These are phyloP conservation scores for Zanthoxylum bungeanum DNA, from an alignment of 345 rosid species.

Conservation along the genomic window DNA sequence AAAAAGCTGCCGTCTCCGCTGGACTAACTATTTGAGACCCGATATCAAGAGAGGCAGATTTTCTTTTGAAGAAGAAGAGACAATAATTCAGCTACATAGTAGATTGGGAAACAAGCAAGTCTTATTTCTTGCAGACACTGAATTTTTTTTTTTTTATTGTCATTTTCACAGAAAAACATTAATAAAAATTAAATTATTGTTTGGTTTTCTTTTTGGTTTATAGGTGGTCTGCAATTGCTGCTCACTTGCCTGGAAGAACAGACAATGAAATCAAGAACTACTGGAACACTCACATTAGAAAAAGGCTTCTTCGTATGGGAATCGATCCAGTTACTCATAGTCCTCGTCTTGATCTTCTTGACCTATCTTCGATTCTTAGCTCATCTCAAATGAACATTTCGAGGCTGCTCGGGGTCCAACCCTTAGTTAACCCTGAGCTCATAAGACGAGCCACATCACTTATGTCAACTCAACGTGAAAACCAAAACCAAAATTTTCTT, in stretches of 20 bases:
- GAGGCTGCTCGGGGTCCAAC: constrained; percentile 40
- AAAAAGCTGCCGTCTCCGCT: constrained; percentile 72
- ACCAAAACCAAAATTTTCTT: constrained; percentile 15
- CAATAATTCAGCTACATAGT: constrained; percentile 66
- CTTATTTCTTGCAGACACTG: background rate
- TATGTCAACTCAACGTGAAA: constrained; percentile 24
- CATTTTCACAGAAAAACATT: background rate
- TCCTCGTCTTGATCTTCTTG: constrained; percentile 70
- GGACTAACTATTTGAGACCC: constrained; percentile 80
- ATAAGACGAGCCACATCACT: constrained; percentile 42
- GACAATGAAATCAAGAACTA: constrained; percentile 81
- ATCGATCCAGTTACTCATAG: constrained; percentile 83
- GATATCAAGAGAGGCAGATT: constrained; percentile 73
- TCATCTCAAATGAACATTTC: constrained; percentile 50
- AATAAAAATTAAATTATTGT: background rate
- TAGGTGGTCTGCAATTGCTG: constrained; percentile 86
- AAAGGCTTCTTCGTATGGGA: constrained; percentile 75
- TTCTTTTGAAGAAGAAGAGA: constrained; percentile 71
- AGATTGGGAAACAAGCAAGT: constrained; percentile 72
- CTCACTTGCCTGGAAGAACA: constrained; percentile 81
- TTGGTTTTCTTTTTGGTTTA: background rate
- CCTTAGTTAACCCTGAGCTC: constrained; percentile 40
- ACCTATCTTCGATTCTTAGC: constrained; percentile 55
- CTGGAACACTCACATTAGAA: constrained; percentile 85
- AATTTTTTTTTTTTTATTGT: too few relatives aligned